Base-by-base conservation (phyloP, 129 eudicot genomes). In the Flaveria robusta region DNA sequence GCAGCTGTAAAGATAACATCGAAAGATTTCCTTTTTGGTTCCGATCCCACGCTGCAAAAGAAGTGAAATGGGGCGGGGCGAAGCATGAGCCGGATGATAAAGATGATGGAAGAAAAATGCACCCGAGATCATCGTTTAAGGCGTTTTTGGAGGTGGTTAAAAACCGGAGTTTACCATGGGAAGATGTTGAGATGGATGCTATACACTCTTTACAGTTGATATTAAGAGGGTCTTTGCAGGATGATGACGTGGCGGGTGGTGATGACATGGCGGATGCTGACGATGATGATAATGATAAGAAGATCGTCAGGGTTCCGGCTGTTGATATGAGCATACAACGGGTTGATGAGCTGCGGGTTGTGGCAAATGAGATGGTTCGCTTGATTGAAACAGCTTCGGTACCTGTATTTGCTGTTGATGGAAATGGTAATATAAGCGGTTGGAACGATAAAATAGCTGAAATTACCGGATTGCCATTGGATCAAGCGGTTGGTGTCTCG, bases 121-220 rank as follows among this genome's bases (percentile, higher is more conserved):
- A 89, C 51, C 97, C 97, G 1, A 86, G 97, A 62, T 92, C 93
- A 45, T 92, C 97, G 31, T 92, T 92, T 58, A 86, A 87, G 73
- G 91, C 93, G 50, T 92, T 89, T 68, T 79, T 92, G 34, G 97
- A 92, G 81, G 93, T 89, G 27, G 97, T 92, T 19, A 87, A 92
- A 81, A 67, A 83, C 68, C 65, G 93, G 71, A 87, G 97, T 80
- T 70, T 82, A 20, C 97, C 91, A 37, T 92, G 97, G 97, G 97
- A 92, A 87, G 97, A 92, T 66, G 90, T 87, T 34, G 97, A 92
- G 76, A 92, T 92, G 97, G 96, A 92, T 81, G 93, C 96, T 6
- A 84, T 92, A 59, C 97, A 89, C 83, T 92, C 97, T 1, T 77
- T 92, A 78, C 96, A 87, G 79, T 81, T 88, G 54, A 92, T 92